phyloP scores from a whole-genome alignment of 176 grass and related monocot species.

The Eremochloa ophiuroides region DNA sequence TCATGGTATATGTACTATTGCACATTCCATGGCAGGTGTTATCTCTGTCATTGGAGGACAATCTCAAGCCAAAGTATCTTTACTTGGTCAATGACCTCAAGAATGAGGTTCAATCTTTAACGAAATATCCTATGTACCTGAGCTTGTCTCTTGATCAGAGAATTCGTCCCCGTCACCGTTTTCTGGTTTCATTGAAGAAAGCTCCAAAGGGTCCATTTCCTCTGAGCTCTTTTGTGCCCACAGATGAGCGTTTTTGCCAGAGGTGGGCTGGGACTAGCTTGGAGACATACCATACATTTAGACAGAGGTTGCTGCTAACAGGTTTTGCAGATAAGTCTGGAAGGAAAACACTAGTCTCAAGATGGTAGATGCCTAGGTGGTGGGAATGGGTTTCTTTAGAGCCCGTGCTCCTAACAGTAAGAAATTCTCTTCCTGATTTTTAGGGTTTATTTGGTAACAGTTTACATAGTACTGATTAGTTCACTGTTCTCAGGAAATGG shows the following conservation, averaged over 20 bases:
- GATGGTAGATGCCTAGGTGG: conserved; percentile 19
- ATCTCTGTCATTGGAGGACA: conserved; percentile 83
- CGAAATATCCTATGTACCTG: conserved; percentile 95
- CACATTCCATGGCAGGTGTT: conserved; percentile 60
- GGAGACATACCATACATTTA: conserved; percentile 83
- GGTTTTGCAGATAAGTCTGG: conserved; percentile 53
- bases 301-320: conserved; percentile 56
- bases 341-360: conserved; percentile 49
- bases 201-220: conserved; percentile 95
- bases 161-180: conserved; percentile 82
- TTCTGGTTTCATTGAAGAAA: conserved; percentile 91
- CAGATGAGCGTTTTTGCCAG: conserved; percentile 85
- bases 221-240: conserved; percentile 79
- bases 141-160: conserved; percentile 93
- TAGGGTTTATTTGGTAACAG: background rate
- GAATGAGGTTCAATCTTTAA: conserved; percentile 72
- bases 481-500: conserved; percentile 37
- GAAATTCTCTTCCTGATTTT: background rate
- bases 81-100: conserved; percentile 80
- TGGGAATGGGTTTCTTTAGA: conserved; percentile 8
- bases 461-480: conserved; percentile 19
- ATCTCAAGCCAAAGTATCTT: conserved; percentile 82
- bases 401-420: conserved; percentile 14
- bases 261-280: conserved; percentile 92
- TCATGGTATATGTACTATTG: conserved; percentile 18